Conservation (phyloP, 2,329 filamentous ascomycete species). For the Aspergillus amoenus region DNA sequence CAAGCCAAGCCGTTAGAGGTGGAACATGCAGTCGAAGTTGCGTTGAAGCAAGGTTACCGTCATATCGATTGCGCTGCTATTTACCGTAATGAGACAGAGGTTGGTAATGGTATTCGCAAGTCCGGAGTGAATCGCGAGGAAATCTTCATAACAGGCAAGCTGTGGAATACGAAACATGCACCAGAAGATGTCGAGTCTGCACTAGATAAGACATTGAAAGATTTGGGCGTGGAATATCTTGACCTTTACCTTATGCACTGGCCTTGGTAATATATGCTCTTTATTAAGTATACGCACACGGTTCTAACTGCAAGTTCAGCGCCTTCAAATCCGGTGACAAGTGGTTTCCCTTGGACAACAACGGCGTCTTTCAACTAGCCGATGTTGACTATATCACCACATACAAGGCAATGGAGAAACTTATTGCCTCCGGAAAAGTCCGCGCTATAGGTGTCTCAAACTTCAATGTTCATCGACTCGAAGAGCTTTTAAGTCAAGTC, state of each 20-base stretch:
- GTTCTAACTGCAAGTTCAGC: background rate
- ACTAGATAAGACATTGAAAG: slow-evolving; percentile 59
- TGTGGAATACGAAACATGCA: slow-evolving; percentile 73
- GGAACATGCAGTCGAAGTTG: slow-evolving; percentile 67
- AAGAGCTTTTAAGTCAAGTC: slow-evolving; percentile 67
- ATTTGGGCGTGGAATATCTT: slow-evolving; percentile 64
- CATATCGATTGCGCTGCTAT: slow-evolving; percentile 53
- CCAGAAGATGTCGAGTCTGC: slow-evolving; percentile 62
- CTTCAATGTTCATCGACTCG: slow-evolving; percentile 71
- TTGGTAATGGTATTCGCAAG: slow-evolving; percentile 64
- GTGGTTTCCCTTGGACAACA: slow-evolving; percentile 24
- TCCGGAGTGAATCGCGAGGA: slow-evolving; percentile 64
- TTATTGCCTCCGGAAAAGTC: slow-evolving; percentile 58
- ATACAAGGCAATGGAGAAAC: slow-evolving; percentile 59
- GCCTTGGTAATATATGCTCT: slow-evolving; percentile 24
- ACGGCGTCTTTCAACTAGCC: slow-evolving; percentile 22
- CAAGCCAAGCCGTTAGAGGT: slow-evolving; percentile 71
- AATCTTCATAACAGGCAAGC: slow-evolving; percentile 77
- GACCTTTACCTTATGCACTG: slow-evolving; percentile 70
- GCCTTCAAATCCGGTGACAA: slow-evolving; percentile 23
- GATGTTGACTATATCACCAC: slow-evolving; percentile 38
- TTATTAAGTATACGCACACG: too few species aligned
- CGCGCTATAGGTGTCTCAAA: slow-evolving; percentile 70
- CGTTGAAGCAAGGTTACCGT: slow-evolving; percentile 65
- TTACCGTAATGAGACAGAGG: slow-evolving; percentile 74